Evolutionary conservation across 208 protist genomes (phyloP).

Genomic region (Acanthamoeba lenticulata): DNA sequence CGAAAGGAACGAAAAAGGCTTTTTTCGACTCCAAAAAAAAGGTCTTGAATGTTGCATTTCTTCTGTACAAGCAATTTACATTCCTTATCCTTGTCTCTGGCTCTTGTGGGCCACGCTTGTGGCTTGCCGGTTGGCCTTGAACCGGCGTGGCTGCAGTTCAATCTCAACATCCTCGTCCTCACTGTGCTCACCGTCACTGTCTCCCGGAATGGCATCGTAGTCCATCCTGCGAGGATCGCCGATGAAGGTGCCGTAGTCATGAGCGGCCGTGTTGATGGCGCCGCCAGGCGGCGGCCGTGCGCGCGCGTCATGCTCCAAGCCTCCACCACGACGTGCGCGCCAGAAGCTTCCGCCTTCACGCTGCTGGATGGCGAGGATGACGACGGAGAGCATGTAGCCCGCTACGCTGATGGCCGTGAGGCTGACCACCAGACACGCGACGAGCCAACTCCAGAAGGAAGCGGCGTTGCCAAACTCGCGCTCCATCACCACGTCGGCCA

Average conservation of each 20-base stretch:
- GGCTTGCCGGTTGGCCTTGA: too few species aligned
- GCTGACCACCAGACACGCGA: neutral
- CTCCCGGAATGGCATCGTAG: neutral
- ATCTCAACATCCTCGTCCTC: neutral
- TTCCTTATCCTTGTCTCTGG: too few species aligned
- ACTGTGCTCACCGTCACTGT: neutral
- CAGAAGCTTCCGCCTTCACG: too few species aligned
- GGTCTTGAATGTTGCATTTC: too few species aligned
- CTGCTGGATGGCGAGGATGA: neutral
- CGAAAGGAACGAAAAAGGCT: too few species aligned
- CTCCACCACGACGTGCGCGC: too few species aligned
- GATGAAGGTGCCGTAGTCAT: neutral
- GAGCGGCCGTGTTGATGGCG: neutral
- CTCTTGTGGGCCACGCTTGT: too few species aligned
- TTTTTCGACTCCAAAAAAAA: too few species aligned
- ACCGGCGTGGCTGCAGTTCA: neutral
- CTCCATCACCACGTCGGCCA: neutral
- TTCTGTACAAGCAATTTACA: too few species aligned
- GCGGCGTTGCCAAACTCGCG: neutral
- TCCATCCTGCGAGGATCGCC: neutral
- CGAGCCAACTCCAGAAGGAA: neutral
- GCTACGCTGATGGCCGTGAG: neutral
- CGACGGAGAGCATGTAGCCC: neutral
- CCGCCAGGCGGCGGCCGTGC: neutral
- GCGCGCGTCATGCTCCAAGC: neutral